phyloP scores from a whole-genome alignment of 176 grass and related monocot genomes.

The Pharus latifolius region DNA sequence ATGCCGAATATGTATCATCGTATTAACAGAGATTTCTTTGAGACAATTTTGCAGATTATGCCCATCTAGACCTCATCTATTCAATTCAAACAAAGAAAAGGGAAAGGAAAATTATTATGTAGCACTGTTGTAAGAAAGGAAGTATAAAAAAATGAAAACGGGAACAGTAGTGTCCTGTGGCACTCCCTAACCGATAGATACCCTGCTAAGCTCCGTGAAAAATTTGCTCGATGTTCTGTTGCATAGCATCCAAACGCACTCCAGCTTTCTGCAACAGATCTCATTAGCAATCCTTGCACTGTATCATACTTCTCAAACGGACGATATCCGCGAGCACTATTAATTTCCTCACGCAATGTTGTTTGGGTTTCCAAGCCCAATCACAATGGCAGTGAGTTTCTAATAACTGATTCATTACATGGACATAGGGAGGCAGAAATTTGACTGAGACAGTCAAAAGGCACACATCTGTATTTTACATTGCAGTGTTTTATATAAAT shows the following conservation, averaged over 20 bases:
- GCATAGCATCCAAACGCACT: constrained; percentile 76
- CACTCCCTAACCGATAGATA: not conserved
- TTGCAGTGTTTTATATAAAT: no score
- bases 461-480: no score
- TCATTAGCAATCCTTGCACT: constrained; percentile 82
- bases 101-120: no score
- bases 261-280: constrained; percentile 77
- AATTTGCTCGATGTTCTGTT: constrained; percentile 47
- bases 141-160: not conserved
- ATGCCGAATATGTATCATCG: no score
- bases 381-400: not conserved
- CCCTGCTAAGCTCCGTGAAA: not conserved
- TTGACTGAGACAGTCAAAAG: no score
- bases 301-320: constrained; percentile 97
- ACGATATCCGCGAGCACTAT: constrained; percentile 67
- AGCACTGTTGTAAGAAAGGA: no score
- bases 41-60: no score
- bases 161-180: not conserved
- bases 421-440: no score
- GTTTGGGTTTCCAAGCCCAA: constrained; percentile 74
- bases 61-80: no score
- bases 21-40: no score
- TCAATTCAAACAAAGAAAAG: no score
- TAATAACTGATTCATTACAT: not conserved
- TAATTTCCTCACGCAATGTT: constrained; percentile 81